Base-by-base conservation (phyloP, 352 stramenopile genomes). In the Phytophthora cactorum region DNA sequence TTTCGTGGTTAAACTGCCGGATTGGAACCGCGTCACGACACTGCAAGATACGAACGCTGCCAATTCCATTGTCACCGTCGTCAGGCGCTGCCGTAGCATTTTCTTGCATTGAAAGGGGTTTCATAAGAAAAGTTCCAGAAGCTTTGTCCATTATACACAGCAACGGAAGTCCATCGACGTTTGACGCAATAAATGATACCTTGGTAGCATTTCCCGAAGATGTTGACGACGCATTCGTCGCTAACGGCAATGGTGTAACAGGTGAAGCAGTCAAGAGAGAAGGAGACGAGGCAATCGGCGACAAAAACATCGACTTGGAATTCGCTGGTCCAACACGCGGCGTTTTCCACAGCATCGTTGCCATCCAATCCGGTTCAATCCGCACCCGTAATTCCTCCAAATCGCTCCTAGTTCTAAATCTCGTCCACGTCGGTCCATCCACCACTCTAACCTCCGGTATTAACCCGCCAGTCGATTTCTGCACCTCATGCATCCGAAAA, bases 131-230 rank as follows among this genome's bases (percentile, higher is more conserved):
- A 2, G 68, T 68, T 25, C 70, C 61, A 38, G 56, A 49, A 31
- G 68, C 31, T 63, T 77, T 82, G 58, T 89, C 67, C 49, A 87
- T 68, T 34, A 89, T 50, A 43, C 81, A 87, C 44, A 89, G 25
- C 25, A 89, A 28, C 12, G 65, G 70, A 32, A 58, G 46, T 12
- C 63, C 45, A 55, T 80, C 56, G 4, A 58, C 5, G 12, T 56
- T 58, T 7, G 78, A 83, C 17, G 67, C 78, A 8, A 89, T 53
- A 59, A 89, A 89, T 27, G 74, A 53, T 12, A 49, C 28, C 31
- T 74, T 80, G 1, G 49, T 65, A 55, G 25, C 28, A 28, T 22
- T 36, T 11, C 41, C 31, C 5, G 52, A 62, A 14, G 44, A 67
- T 4, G 22, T 51, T 25, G 62, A 51, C 14, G 68, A 27, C 4